Evolutionary conservation across 306 rosid species (phyloP).

Genomic region (Glycyrrhiza uralensis): DNA sequence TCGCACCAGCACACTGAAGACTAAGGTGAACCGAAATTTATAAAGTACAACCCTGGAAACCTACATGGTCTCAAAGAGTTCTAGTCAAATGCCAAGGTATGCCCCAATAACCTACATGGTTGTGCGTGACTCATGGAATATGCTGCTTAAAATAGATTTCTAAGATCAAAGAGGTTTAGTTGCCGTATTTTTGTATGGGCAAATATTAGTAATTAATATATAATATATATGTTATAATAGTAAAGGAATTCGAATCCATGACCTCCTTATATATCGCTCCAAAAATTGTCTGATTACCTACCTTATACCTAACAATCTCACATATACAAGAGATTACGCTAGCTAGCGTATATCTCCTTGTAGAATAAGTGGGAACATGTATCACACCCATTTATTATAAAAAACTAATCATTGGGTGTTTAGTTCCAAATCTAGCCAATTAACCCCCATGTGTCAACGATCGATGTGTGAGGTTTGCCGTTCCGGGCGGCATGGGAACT

Average conservation of each 20-base stretch:
- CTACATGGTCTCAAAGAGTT: no score
- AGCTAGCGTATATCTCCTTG: no score
- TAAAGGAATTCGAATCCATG: no score
- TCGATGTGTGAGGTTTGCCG: conserved; percentile 26
- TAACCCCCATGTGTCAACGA: conserved; percentile 38
- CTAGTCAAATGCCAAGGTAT: no score
- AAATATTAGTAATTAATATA: no score
- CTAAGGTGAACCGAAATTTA: no score
- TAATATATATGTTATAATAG: no score
- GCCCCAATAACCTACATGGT: no score
- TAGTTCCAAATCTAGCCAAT: conserved; percentile 22
- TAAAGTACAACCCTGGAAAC: no score
- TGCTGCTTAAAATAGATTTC: background rate
- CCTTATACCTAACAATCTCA: background rate
- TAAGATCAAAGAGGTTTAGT: background rate
- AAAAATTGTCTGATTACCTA: background rate
- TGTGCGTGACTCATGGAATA: background rate
- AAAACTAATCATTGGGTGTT: conserved; percentile 36
- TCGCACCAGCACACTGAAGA: no score
- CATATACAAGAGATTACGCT: background rate
- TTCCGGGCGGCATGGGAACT: conserved; percentile 32
- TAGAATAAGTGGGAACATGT: background rate
- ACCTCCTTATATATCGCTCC: background rate
- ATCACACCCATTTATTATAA: background rate
- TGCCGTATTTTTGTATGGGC: no score